Evolutionary conservation across 108 stramenopile species (phyloP), one percentile per base, ranked within the genome.

Genomic region (Skeletonema marinoi): DNA sequence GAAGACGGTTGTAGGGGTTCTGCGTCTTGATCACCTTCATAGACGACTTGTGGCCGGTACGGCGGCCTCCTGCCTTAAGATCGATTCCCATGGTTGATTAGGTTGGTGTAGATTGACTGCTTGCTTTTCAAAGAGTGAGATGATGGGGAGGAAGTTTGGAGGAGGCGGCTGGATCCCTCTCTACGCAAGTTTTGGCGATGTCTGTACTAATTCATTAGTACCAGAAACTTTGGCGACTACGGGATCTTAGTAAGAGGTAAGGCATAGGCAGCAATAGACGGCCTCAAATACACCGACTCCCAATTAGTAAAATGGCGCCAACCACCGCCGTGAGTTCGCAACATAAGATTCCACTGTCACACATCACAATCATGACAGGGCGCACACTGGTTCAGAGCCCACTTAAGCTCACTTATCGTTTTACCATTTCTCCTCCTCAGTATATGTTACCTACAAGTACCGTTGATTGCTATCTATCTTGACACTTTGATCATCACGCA

Each of bases 31-130:
- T 96, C 41, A 96, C 91, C 87, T 93, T 97, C 79, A 87, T 94
- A 54, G 97, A 97, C 63, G 91, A 89, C 87, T 96, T 98, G 96
- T 99, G 98, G 56, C 98, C 99, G 60, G 92, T 90, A 74, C 97
- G 95, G 88, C 99, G 97, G 72, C 99, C 99, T 66, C 99, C 99
- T 54, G 98, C 97, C 79, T 96, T 96, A 50, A 99, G 87, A 88
- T 99, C 99, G 75, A 98, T 99, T 83, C 99, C 99, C 99, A 96
- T 96, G 60, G 75, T 94, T n/a, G 58, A 38, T 68, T 73, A 60
- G 29, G 17, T 75, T 75, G 51, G n/a, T 50, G 16, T 46, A 4
- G 14, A 46, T 36, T 46, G 44, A 46, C 44, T 46, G 44, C 44
- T 46, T 46, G 44, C 44, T n/a, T 46, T 46, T 46, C 39, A n/a